Base-by-base conservation (phyloP, 2,329 filamentous ascomycete genomes). In the Colletotrichum paranaense region DNA sequence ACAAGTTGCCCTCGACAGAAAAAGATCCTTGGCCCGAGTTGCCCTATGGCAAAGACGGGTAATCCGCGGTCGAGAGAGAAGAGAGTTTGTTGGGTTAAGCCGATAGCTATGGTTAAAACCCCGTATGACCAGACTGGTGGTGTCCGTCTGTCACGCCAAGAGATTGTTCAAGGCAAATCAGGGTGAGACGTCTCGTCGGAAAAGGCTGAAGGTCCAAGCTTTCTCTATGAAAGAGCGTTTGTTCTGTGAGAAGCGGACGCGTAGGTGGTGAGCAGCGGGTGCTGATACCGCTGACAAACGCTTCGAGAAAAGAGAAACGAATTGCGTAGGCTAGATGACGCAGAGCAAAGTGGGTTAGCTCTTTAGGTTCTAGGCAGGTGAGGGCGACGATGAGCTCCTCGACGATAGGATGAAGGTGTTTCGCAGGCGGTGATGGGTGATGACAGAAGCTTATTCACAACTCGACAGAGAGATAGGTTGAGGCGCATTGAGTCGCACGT, bases 381-480 rank as follows among this genome's bases (percentile, higher is more conserved):
- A 68, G 49, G 38, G 14, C 24, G 55, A 46, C 52, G 62, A 60
- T 24, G 35, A 12, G 28, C 14, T 42, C 49, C 58, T 62, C 14
- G 56, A 60, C n/a, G 59, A 66, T 35, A 57, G 14, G 55, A 49
- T 19, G 53, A 68, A 14, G 49, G 67, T 49, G 70, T 73, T 73
- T 71, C 67, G 67, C 56, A 60, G 59, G 32, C 30, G 55, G 38
- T 35, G 52, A 35, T 30, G 38, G 24, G 35, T 63, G 58, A 62
- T 71, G 71, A 73, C 71, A 73, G 67, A 65, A 73, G 71, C 67
- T 71, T 73, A 57, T 56, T 71, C 53, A 56, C 66, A 65, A 38
- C 32, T 26, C 59, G 32, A 59, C 28, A 73, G 49, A 65, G 60
- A 46, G 67, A 66, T 42, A 55, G 62, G 69, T 72, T 62, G 66